These are phyloP conservation scores for Fusarium ramigenum DNA, from an alignment of 2,329 filamentous ascomycete species.

Conservation along the genomic window DNA sequence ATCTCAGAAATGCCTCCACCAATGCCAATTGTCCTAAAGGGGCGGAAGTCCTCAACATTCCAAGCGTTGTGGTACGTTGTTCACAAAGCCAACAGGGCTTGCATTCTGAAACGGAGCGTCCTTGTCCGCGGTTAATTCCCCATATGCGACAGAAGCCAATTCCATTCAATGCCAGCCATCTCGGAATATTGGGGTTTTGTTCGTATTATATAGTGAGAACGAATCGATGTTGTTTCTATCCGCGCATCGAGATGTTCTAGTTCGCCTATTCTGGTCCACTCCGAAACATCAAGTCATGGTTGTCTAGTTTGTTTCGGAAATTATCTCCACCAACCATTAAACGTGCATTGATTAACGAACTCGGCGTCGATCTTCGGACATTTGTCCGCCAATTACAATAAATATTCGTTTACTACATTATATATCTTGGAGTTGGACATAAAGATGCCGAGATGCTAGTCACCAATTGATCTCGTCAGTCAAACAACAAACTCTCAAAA, in stretches of 20 bases:
- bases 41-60: background rate
- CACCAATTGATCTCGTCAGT: background rate
- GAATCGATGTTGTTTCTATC: background rate
- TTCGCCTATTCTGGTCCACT: background rate
- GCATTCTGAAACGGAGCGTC: background rate
- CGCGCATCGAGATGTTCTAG: background rate
- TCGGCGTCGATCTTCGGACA: background rate
- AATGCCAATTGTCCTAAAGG: fast-evolving
- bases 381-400: slow-evolving; percentile 8
- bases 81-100: fast-evolving
- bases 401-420: background rate
- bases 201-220: background rate
- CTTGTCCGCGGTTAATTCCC: background rate
- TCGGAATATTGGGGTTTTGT: background rate
- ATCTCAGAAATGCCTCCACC: background rate
- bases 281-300: slow-evolving; percentile 10
- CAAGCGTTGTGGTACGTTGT: background rate
- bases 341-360: slow-evolving; percentile 9
- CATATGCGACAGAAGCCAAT: background rate
- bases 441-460: background rate
- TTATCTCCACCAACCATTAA: slow-evolving; percentile 7
- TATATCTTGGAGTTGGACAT: background rate
- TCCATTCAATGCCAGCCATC: background rate
- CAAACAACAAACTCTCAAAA: background rate
- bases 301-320: background rate